These are phyloP conservation scores for Aureobasidium subglaciale DNA, from an alignment of 2,329 filamentous ascomycete genomes.

Conservation along the genomic window DNA sequence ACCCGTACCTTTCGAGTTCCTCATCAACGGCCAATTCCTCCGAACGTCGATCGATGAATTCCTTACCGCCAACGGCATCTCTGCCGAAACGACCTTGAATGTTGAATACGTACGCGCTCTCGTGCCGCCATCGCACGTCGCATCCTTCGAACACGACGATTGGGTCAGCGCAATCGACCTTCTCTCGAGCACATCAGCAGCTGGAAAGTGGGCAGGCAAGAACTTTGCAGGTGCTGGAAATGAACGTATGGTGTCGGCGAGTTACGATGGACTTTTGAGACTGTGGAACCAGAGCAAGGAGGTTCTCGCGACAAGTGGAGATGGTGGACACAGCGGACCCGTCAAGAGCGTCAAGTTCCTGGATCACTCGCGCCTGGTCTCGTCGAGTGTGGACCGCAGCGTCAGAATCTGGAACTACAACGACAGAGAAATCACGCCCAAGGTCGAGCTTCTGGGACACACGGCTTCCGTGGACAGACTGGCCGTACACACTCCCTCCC, in stretches of 20 bases:
- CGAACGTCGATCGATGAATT: conserved; percentile 87
- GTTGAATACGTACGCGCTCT: conserved; percentile 91
- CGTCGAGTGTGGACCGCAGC: conserved; percentile 75
- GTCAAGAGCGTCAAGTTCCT: conserved; percentile 81
- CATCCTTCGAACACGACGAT: conserved; percentile 94
- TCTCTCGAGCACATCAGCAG: conserved; percentile 59
- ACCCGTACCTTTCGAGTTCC: conserved; percentile 82
- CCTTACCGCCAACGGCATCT: conserved; percentile 76
- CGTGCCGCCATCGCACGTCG: conserved; percentile 80
- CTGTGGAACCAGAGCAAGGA: conserved; percentile 89
- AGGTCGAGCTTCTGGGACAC: conserved; percentile 79
- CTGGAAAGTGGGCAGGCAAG: conserved; percentile 50
- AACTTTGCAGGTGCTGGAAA: conserved; percentile 47
- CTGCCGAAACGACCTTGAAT: conserved; percentile 75
- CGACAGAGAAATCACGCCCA: conserved; percentile 62
- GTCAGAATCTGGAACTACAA: conserved; percentile 85
- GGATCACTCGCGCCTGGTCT: conserved; percentile 69
- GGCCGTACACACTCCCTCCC: conserved; percentile 64
- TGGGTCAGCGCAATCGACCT: conserved; percentile 89
- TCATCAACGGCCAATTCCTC: conserved; percentile 89
- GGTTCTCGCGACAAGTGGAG: conserved; percentile 67
- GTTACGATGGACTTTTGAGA: conserved; percentile 81
- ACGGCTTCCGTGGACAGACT: conserved; percentile 66
- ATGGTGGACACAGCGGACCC: conserved; percentile 67
- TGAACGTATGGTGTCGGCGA: conserved; percentile 78